These are phyloP conservation scores for Raddia guianensis DNA, from an alignment of 176 grass and related monocot species.

Conservation along the genomic window DNA sequence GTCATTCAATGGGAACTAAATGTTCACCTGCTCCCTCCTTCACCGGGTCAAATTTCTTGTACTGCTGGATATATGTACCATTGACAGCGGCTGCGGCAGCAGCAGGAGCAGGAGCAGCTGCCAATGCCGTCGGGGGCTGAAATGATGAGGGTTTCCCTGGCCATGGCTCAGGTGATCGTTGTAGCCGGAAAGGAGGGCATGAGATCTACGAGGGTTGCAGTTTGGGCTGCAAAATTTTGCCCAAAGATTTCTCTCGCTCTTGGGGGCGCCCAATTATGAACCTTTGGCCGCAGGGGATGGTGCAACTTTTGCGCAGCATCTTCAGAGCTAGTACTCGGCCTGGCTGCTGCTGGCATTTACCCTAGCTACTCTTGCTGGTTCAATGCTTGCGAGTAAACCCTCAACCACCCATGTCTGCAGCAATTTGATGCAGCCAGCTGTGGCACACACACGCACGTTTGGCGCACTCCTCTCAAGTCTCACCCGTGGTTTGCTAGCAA, in stretches of 20 bases:
- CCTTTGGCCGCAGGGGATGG: not conserved
- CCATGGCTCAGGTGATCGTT: slow-evolving; percentile 17
- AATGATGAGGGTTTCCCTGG: slow-evolving; percentile 31
- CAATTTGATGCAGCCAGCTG: slow-evolving; percentile 31
- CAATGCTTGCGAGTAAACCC: not conserved
- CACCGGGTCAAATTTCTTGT: slow-evolving; percentile 4
- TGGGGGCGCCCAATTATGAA: slow-evolving; percentile 2
- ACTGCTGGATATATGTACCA: not conserved
- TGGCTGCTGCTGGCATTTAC: not conserved
- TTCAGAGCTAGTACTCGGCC: not conserved
- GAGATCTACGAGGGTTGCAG: not conserved
- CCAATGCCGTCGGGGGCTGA: not conserved
- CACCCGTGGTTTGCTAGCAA: too few species aligned
- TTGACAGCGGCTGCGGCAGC: not conserved
- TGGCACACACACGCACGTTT: not conserved
- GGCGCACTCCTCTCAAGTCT: too few species aligned
- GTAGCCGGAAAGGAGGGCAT: slow-evolving; percentile 20
- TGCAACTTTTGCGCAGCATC: slow-evolving; percentile 25
- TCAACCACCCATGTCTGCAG: slow-evolving; percentile 10
- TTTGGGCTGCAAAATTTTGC: slow-evolving; percentile 31
- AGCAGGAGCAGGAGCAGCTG: too few species aligned
- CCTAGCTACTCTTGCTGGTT: slow-evolving; percentile 17
- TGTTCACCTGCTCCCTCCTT: slow-evolving; percentile 17
- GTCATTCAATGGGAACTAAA: slow-evolving; percentile 12
- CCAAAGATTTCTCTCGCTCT: slow-evolving; percentile 24